Evolutionary conservation across 164 flowering plant genomes (phyloP).

Genomic region (Liriodendron chinense): DNA sequence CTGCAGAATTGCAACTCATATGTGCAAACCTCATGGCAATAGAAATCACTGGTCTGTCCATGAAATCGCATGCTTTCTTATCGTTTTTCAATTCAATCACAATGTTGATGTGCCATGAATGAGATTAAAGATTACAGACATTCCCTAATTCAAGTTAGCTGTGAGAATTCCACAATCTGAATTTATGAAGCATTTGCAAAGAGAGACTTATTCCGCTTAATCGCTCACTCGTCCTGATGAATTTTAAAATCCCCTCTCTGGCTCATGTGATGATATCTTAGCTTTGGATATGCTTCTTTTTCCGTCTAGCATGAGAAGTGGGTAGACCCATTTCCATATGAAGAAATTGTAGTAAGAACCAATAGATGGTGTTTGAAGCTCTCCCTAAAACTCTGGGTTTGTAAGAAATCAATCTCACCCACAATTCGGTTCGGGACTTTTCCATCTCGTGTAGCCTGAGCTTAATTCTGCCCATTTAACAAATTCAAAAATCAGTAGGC

Average conservation of each 20-base stretch:
- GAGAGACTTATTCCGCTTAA: neutral
- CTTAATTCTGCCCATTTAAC: conserved; percentile 10
- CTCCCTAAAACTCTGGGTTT: neutral
- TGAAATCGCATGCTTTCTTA: neutral
- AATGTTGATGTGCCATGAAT: conserved; percentile 1
- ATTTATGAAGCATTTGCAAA: neutral
- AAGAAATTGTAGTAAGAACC: neutral
- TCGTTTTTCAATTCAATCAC: neutral
- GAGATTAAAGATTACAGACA: neutral
- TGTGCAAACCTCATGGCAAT: neutral
- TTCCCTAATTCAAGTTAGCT: neutral
- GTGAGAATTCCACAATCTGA: neutral
- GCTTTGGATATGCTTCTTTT: neutral
- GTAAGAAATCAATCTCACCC: neutral
- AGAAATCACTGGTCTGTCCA: neutral
- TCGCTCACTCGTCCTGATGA: neutral
- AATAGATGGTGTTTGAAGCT: neutral
- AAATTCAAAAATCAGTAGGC: neutral
- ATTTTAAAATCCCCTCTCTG: neutral
- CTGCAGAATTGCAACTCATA: neutral
- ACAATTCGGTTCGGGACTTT: conserved; percentile 4
- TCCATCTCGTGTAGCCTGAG: neutral
- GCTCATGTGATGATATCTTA: neutral
- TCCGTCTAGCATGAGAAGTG: neutral
- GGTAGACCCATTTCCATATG: neutral